phyloP scores from a whole-genome alignment of 2,329 filamentous ascomycete species.

The Pyricularia grisea region DNA sequence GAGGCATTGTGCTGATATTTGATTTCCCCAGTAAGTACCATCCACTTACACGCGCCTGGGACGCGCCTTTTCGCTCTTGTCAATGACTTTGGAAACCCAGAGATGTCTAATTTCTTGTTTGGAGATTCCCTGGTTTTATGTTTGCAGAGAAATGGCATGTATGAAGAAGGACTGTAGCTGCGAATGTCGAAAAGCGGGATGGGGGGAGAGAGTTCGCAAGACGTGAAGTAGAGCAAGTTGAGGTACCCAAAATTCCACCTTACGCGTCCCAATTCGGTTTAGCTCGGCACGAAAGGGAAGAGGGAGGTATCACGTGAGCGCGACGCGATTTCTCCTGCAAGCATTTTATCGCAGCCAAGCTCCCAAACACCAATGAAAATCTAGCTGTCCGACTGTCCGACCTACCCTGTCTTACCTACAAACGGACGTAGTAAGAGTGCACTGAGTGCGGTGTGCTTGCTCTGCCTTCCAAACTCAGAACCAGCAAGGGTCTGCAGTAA shows the following conservation, averaged over 20 bases:
- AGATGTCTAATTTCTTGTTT: not conserved
- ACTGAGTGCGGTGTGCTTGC: too few species aligned
- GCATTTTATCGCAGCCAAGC: not conserved
- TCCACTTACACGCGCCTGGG: slow-evolving; percentile 3
- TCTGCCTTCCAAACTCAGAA: not conserved
- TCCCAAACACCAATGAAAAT: not conserved
- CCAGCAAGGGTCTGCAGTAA: not conserved
- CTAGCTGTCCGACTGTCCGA: too few species aligned
- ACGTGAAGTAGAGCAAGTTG: not conserved
- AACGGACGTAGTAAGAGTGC: too few species aligned
- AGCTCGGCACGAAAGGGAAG: not conserved
- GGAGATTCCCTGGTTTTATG: not conserved
- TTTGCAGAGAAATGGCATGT: not conserved
- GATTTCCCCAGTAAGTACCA: not conserved
- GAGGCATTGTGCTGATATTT: slow-evolving; percentile 36
- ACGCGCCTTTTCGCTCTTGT: not conserved
- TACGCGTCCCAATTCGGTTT: slow-evolving; percentile 4
- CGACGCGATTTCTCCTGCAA: not conserved
- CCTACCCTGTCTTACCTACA: too few species aligned
- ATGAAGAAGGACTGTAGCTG: not conserved
- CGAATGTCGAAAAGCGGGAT: not conserved
- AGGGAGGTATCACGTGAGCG: not conserved
- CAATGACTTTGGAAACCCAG: not conserved
- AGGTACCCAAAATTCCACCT: slow-evolving; percentile 1
- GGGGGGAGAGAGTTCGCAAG: not conserved